A percentile compares a stretch with the other conserved stretches of the same genome.
These are phyloP conservation scores for Kwoniella dejecticola DNA, from an alignment of 768 basidiomycete species.

Conservation along the genomic window DNA sequence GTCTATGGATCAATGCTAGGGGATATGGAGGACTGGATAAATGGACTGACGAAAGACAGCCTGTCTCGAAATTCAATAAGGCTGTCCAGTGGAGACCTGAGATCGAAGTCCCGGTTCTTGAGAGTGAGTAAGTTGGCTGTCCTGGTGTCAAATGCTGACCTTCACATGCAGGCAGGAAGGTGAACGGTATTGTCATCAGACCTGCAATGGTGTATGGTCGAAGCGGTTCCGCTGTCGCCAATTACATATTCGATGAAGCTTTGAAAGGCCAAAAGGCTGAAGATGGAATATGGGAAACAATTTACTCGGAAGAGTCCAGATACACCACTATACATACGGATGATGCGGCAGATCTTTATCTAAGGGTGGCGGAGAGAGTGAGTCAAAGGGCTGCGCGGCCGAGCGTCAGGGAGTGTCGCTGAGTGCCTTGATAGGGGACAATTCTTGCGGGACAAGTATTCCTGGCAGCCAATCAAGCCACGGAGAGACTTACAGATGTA, in stretches of 20 bases:
- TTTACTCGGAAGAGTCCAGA: conserved; percentile 48
- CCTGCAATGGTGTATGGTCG: conserved; percentile 60
- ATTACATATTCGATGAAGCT: conserved; percentile 54
- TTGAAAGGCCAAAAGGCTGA: conserved; percentile 49
- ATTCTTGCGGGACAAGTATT: conserved; percentile 58
- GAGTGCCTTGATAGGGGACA: conserved; percentile 18
- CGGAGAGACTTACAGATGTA: conserved; percentile 59
- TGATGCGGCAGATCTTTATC: conserved; percentile 60
- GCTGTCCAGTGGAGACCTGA: conserved; percentile 31
- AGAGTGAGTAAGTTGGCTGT: conserved; percentile 26
- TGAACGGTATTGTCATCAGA: conserved; percentile 61
- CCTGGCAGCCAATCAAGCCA: conserved; percentile 57
- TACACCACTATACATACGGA: conserved; percentile 58
- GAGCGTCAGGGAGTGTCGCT: neutral
- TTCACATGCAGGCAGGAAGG: conserved; percentile 29
- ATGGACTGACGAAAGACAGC: conserved; percentile 45
- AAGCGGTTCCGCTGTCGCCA: conserved; percentile 56
- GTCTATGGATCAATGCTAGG: conserved; percentile 58
- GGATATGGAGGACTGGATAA: conserved; percentile 53
- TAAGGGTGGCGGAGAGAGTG: conserved; percentile 58
- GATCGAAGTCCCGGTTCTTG: conserved; percentile 31
- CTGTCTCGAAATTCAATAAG: conserved; percentile 16
- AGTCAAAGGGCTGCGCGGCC: conserved; percentile 10
- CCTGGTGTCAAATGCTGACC: too few relatives aligned
- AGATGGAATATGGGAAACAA: conserved; percentile 55